Conservation (phyloP, 2,329 filamentous ascomycete species). For the Curvularia spicifera region DNA sequence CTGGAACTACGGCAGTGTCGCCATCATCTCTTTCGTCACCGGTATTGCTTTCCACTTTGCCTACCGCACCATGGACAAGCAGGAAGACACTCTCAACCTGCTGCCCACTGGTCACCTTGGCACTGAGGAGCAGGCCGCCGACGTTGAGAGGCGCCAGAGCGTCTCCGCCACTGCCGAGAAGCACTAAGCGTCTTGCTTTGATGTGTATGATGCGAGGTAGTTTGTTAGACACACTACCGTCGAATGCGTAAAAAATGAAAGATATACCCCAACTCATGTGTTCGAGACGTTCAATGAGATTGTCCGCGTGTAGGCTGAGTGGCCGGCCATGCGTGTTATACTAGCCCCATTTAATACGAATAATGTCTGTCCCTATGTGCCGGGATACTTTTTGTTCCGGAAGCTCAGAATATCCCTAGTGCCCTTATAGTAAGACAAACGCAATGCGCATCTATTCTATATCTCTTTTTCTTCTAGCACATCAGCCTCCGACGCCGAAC, state of each 20-base stretch:
- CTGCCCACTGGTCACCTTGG: conserved; percentile 48
- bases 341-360: conserved; percentile 11
- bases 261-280: conserved; percentile 12
- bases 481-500: too few relatives aligned
- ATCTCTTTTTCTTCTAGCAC: too few relatives aligned
- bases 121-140: conserved; percentile 34
- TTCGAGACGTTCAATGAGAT: conserved; percentile 3
- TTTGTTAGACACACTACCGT: not conserved
- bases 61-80: conserved; percentile 43
- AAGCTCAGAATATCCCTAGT: too few relatives aligned
- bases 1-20: conserved; percentile 47
- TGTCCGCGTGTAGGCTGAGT: not conserved
- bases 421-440: too few relatives aligned
- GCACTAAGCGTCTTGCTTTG: conserved; percentile 7
- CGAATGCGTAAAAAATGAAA: conserved; percentile 2
- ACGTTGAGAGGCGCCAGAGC: conserved; percentile 39
- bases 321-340: not conserved
- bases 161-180: conserved; percentile 25
- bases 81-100: conserved; percentile 49
- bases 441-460: too few relatives aligned
- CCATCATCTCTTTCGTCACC: conserved; percentile 45
- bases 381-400: too few relatives aligned
- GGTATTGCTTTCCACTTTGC: conserved; percentile 43
- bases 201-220: not conserved
- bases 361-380: not conserved